Conservation (phyloP, 768 basidiomycete species). For the Terana coerulea region DNA sequence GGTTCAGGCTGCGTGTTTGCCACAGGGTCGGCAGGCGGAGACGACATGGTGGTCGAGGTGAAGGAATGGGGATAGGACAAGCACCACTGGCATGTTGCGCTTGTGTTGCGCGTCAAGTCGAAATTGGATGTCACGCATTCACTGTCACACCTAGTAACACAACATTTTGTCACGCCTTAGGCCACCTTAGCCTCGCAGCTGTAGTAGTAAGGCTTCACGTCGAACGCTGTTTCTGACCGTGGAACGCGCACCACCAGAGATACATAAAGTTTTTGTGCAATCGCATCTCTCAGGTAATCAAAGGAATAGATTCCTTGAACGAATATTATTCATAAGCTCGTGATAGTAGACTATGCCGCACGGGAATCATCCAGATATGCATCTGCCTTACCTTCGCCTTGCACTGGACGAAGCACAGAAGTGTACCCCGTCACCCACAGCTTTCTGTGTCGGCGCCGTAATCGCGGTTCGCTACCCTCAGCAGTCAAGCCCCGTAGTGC, state of each 20-base stretch:
- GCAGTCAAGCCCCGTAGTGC: constrained; percentile 40
- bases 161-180: background rate
- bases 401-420: constrained; percentile 72
- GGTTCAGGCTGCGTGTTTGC: constrained; percentile 25
- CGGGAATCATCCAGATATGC: too few relatives aligned
- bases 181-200: too few relatives aligned
- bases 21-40: constrained; percentile 38
- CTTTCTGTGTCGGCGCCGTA: constrained; percentile 91
- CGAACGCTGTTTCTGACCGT: too few relatives aligned
- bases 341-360: background rate
- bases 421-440: constrained; percentile 65
- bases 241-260: too few relatives aligned
- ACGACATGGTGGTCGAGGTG: constrained; percentile 28
- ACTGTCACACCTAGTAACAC: background rate
- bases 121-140: constrained; percentile 11
- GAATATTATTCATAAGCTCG: background rate
- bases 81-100: background rate
- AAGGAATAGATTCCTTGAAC: too few relatives aligned
- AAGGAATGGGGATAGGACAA: constrained; percentile 8
- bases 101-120: constrained; percentile 9
- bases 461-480: constrained; percentile 49
- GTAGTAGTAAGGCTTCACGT: too few relatives aligned
- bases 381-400: constrained; percentile 47
- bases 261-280: too few relatives aligned
- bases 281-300: too few relatives aligned